Evolutionary conservation across 441 rosid genomes (phyloP), one percentile per base, ranked within the genome.

Genomic region (Erodium moschatum): DNA sequence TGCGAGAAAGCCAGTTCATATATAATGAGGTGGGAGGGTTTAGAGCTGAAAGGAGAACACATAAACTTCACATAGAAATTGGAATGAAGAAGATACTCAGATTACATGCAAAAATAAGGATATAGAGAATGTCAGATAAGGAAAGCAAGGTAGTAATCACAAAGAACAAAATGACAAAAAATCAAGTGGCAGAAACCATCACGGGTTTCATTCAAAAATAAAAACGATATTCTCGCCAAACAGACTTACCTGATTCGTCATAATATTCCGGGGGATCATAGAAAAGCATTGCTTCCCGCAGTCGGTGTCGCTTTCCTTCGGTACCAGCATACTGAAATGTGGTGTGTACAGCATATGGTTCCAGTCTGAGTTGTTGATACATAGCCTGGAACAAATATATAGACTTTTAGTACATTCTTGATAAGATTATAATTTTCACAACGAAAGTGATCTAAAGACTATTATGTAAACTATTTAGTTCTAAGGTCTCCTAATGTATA

Each of bases 261-360:
- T 87, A 91, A 78, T 95, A 95, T 63, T 90, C 97, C 12, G 95
- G 91, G 44, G 93, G 91, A 78, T 95, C 97, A 83, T 83, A 90
- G 77, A 95, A 95, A 69, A 83, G 81, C 95, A 82, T 91, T 74
- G 81, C 97, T 73, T 95, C 99, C 70, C 99, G 87, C 71, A 95
- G 77, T 67, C 99, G 86, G 69, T 95, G 97, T 24, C 99, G 92
- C 85, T 91, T 91, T 75, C 99, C 99, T 72, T 89, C 99, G 6
- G 99, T 95, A 65, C 97, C 99, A 40, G 85, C 97, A 81, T 87
- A 95, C 70, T 95, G 99, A 80, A 87, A 95, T n/a, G 99, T 95
- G 75, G 99, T 95, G 80, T 95, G 99, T 79, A 95, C 76, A 20
- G 97, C 97, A 70, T 90, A 95, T 64, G 99, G 96, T 76, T 92